phyloP scores from a whole-genome alignment of 768 basidiomycete species.

The Russula emetica region DNA sequence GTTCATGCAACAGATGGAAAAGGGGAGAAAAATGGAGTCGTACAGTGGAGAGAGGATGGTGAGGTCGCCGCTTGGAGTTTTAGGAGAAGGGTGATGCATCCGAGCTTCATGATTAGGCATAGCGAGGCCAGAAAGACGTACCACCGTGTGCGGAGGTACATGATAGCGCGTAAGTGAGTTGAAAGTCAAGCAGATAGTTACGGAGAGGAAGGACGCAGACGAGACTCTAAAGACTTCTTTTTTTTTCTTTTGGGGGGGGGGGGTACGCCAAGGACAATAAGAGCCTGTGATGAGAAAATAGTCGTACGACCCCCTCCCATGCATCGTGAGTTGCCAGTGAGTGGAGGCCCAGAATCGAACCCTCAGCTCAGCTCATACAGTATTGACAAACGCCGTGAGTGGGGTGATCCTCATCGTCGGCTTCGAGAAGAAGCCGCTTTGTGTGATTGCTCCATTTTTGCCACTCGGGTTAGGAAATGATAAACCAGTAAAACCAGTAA shows the following conservation, averaged over 20 bases:
- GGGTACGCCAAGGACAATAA: neutral
- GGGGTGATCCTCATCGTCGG: neutral
- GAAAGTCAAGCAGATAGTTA: neutral
- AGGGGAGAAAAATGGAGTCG: too few relatives aligned
- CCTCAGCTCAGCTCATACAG: too few relatives aligned
- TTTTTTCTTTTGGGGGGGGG: too few relatives aligned
- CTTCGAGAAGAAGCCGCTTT: neutral
- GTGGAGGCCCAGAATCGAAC: neutral
- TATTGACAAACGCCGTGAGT: neutral
- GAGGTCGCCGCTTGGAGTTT: neutral
- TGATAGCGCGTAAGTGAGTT: neutral
- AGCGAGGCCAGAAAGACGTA: constrained; percentile 1
- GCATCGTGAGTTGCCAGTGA: neutral
- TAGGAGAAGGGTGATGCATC: constrained; percentile 2
- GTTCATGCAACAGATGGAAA: neutral
- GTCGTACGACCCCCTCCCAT: neutral
- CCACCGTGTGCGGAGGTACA: neutral
- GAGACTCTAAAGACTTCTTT: neutral
- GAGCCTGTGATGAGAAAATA: neutral
- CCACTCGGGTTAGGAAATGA: neutral
- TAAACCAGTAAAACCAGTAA: neutral
- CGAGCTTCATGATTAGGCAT: constrained; percentile 9
- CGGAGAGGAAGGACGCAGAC: neutral
- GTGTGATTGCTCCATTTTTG: neutral
- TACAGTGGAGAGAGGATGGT: neutral